A percentile compares a stretch with the other conserved stretches of the same genome.
Conservation (phyloP, 2,329 filamentous ascomycete genomes). For the Coniochaeta sp. region DNA sequence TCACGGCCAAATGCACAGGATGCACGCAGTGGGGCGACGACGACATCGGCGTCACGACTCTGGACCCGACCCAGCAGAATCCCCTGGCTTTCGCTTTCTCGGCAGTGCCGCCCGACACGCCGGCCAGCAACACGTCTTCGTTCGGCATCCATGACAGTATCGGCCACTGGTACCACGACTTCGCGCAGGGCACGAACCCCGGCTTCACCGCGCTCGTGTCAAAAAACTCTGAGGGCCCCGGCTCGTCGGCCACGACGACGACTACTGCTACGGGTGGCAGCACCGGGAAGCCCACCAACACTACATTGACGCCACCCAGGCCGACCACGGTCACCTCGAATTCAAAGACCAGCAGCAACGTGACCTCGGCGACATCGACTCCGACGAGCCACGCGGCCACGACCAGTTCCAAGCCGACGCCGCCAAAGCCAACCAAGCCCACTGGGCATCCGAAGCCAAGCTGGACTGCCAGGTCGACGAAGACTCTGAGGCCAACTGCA, state of each 20-base stretch:
- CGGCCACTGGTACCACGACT: slow-evolving; percentile 32
- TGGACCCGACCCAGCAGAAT: slow-evolving; percentile 29
- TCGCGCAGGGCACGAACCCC: slow-evolving; percentile 22
- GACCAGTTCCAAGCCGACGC: not conserved
- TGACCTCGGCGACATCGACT: not conserved
- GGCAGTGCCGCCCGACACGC: slow-evolving; percentile 26
- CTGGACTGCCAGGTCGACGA: not conserved
- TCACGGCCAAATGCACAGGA: slow-evolving; percentile 30
- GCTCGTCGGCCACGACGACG: not conserved
- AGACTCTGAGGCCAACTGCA: not conserved
- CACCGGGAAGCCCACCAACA: not conserved
- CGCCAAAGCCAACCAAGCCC: not conserved
- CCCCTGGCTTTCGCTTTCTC: slow-evolving; percentile 33
- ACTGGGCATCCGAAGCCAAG: not conserved
- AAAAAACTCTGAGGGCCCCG: slow-evolving; percentile 3
- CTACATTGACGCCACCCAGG: not conserved
- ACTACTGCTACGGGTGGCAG: not conserved
- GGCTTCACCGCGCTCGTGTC: slow-evolving; percentile 17
- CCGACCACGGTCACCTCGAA: not conserved
- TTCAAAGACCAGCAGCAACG: not conserved
- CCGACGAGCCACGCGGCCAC: not conserved
- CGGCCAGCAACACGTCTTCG: slow-evolving; percentile 22
- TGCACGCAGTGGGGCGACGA: slow-evolving; percentile 35
- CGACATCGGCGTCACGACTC: slow-evolving; percentile 26
- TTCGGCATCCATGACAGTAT: slow-evolving; percentile 36